A percentile compares a stretch with the other conserved stretches of the same genome.
These are phyloP conservation scores for Penicillium tannophilum DNA, from an alignment of 495 filamentous ascomycete species.

Conservation along the genomic window DNA sequence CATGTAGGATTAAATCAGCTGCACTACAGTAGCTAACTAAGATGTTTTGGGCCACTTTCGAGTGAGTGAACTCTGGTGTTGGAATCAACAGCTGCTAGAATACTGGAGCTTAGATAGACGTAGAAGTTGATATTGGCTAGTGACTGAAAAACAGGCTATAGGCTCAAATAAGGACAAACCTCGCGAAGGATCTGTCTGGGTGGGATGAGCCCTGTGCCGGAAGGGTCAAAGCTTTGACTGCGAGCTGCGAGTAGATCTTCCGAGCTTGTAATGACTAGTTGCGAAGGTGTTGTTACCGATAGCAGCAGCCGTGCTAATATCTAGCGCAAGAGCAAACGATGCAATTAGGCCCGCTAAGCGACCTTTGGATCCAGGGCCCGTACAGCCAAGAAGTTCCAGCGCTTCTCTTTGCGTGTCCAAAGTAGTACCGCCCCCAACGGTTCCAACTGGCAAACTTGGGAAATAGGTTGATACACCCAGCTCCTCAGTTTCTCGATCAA, in stretches of 20 bases:
- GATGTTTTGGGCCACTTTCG: too few relatives aligned
- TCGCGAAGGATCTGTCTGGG: too few relatives aligned
- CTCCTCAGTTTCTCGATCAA: constrained; percentile 5
- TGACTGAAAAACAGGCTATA: too few relatives aligned
- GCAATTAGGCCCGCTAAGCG: constrained; percentile 20
- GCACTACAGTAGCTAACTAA: too few relatives aligned
- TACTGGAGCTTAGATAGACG: too few relatives aligned
- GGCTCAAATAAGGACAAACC: too few relatives aligned
- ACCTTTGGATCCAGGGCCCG: constrained; percentile 11
- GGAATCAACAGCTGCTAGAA: too few relatives aligned
- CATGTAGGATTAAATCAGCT: too few relatives aligned
- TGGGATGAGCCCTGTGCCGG: too few relatives aligned
- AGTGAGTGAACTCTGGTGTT: too few relatives aligned
- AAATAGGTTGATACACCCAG: constrained; percentile 13
- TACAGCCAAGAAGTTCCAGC: constrained; percentile 16
- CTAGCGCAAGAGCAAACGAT: constrained; percentile 18
- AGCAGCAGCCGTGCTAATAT: constrained; percentile 16
- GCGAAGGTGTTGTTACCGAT: constrained; percentile 19
- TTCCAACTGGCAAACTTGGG: constrained; percentile 15
- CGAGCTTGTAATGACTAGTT: constrained; percentile 13
- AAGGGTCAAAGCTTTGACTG: neutral
- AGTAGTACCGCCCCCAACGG: constrained; percentile 16
- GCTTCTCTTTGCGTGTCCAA: constrained; percentile 17
- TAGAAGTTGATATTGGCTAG: too few relatives aligned
- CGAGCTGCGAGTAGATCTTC: neutral